A percentile compares a stretch with the other conserved stretches of the same genome.
Evolutionary conservation across 495 filamentous ascomycete species (phyloP).

Genomic region (Daldinia childiae): DNA sequence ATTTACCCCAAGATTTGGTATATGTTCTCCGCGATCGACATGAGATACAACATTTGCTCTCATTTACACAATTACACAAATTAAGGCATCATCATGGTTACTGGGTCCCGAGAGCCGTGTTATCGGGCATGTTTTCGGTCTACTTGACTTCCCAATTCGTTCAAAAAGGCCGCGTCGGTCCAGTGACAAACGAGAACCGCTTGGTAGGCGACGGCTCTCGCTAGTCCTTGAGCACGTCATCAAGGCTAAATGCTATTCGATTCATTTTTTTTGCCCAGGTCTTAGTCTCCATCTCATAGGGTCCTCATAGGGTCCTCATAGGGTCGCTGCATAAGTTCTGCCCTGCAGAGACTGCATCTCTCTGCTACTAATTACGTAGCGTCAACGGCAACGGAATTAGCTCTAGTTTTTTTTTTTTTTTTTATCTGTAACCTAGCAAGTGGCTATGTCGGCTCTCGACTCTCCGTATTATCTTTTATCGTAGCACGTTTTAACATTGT

Average conservation of each 20-base stretch:
- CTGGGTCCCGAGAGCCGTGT: conserved; percentile 37
- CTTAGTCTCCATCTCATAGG: conserved; percentile 24
- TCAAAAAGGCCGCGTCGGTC: conserved; percentile 15
- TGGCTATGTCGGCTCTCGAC: neutral
- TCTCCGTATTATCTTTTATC: neutral
- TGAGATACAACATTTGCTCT: neutral
- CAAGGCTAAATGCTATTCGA: conserved; percentile 51
- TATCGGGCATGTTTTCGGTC: neutral
- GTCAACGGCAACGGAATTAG: conserved; percentile 10
- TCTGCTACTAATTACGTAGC: conserved; percentile 29
- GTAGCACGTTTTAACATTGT: neutral
- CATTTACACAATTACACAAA: conserved; percentile 8
- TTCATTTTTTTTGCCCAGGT: conserved; percentile 17
- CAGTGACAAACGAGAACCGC: conserved; percentile 37
- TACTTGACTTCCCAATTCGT: conserved; percentile 4
- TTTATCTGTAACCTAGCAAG: neutral
- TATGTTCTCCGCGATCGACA: conserved; percentile 10
- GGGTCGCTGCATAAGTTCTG: neutral
- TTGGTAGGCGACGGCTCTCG: conserved; percentile 32
- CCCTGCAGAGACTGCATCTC: neutral
- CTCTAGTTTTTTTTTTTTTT: neutral
- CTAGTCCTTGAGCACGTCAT: conserved; percentile 57
- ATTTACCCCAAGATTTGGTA: conserved; percentile 1
- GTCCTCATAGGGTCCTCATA: too few species aligned
- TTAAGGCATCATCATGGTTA: conserved; percentile 38